Conservation (phyloP, 208 protist species). For the Wallacemonas rigidus region DNA sequence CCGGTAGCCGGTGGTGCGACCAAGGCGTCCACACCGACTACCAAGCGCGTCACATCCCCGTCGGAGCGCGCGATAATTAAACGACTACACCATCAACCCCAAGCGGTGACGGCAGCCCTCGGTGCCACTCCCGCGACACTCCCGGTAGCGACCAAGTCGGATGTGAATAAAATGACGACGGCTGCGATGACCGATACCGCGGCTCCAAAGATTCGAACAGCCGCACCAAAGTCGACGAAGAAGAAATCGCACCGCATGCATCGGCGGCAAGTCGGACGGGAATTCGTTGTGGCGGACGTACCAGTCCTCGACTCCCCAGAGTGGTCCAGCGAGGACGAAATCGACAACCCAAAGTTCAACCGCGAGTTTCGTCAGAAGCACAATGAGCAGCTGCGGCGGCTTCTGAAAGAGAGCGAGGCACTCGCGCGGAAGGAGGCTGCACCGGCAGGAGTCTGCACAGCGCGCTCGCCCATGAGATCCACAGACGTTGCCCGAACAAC, state of each 20-base stretch:
- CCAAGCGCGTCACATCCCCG: background rate
- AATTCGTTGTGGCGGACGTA: constrained; percentile 27
- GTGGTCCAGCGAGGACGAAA: constrained; percentile 57
- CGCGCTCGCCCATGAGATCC: too few species aligned
- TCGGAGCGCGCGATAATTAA: background rate
- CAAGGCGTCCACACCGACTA: background rate
- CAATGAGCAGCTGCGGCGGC: constrained; percentile 5
- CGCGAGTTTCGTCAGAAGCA: constrained; percentile 33
- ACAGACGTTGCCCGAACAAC: too few species aligned
- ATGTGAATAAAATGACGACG: too few species aligned
- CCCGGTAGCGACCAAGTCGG: background rate
- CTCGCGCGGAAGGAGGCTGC: background rate
- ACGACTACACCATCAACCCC: background rate
- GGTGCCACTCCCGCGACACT: background rate
- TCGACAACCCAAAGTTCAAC: constrained; percentile 50
- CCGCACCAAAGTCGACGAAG: background rate
- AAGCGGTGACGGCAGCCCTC: background rate
- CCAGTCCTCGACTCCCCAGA: constrained; percentile 40
- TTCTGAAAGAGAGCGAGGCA: constrained; percentile 29
- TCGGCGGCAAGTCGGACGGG: background rate
- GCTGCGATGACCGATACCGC: background rate
- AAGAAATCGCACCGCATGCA: background rate
- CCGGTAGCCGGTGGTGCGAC: background rate
- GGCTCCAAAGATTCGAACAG: background rate
- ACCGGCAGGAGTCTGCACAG: too few species aligned